phyloP scores from a whole-genome alignment of 129 eudicot species.

The Flaveria ramosissima region DNA sequence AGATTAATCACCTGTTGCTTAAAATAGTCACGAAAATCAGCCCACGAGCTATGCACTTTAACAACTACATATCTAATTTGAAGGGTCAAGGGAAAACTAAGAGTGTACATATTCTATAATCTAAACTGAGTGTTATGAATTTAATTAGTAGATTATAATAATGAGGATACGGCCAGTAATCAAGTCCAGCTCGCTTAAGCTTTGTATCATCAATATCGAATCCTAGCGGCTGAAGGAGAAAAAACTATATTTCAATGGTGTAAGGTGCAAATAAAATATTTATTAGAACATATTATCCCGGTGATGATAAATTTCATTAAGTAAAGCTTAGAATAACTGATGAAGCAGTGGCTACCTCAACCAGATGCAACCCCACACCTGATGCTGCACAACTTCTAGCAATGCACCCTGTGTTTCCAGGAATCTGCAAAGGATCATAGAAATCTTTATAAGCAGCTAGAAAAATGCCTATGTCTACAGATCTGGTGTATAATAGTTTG shows the following conservation, averaged over 20 bases:
- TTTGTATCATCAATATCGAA: conserved; percentile 84
- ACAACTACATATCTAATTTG: conserved; percentile 83
- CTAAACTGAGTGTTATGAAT: neutral
- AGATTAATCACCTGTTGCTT: conserved; percentile 56
- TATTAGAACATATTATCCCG: neutral
- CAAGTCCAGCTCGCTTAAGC: conserved; percentile 97
- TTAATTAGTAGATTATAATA: neutral
- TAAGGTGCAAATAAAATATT: neutral
- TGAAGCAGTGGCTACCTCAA: conserved; percentile 51
- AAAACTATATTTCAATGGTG: conserved; percentile 1
- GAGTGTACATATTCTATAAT: neutral
- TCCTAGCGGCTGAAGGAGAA: conserved; percentile 76
- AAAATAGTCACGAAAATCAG: conserved; percentile 81
- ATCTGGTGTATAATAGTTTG: neutral
- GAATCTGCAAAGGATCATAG: conserved; percentile 62
- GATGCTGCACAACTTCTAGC: conserved; percentile 99
- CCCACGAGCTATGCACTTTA: conserved; percentile 89
- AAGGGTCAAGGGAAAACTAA: conserved; percentile 21
- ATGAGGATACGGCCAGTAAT: conserved; percentile 99
- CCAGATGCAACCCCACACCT: conserved; percentile 84
- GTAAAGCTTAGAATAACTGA: neutral
- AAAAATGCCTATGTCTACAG: neutral
- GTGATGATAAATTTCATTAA: too few relatives aligned
- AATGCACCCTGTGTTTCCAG: conserved; percentile 93
- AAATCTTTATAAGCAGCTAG: conserved; percentile 21